Percentiles rank a stretch among this genome's conserved stretches.
Evolutionary conservation across 1,284 basidiomycete species (phyloP).

Genomic region (Hymenochaete sp.): DNA sequence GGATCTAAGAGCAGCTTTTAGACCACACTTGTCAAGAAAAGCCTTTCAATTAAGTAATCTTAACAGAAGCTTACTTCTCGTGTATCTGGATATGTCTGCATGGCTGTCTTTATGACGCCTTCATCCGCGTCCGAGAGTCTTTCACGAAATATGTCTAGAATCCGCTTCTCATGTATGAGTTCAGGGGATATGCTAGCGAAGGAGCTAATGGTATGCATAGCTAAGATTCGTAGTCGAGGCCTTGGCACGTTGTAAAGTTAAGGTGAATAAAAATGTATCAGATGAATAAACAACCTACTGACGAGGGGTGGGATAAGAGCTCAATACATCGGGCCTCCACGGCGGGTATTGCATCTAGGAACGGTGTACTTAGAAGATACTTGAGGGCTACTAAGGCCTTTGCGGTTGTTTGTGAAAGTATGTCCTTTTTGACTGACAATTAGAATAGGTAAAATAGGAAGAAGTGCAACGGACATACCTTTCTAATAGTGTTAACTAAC

Average conservation of each 20-base stretch:
- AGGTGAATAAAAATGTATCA: constrained; percentile 7
- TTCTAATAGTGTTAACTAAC: constrained; percentile 74
- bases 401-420: constrained; percentile 56
- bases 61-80: constrained; percentile 1
- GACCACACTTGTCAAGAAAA: not conserved
- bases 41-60: not conserved
- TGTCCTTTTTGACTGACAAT: constrained; percentile 27
- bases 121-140: constrained; percentile 41
- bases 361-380: constrained; percentile 48
- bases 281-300: constrained; percentile 35
- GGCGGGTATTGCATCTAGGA: constrained; percentile 61
- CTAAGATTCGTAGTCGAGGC: constrained; percentile 48
- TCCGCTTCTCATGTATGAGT: constrained; percentile 32
- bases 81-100: constrained; percentile 22
- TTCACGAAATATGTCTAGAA: constrained; percentile 35
- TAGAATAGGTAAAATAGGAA: constrained; percentile 10
- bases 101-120: constrained; percentile 40
- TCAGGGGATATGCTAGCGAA: constrained; percentile 41
- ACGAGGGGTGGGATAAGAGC: constrained; percentile 64
- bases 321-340: constrained; percentile 55
- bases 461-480: constrained; percentile 37
- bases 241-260: constrained; percentile 28
- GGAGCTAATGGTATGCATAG: constrained; percentile 48
- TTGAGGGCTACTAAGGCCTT: constrained; percentile 66
- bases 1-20: too few species aligned